Conservation (phyloP, 2,329 filamentous ascomycete genomes). For the Chaetothyriales sp. region DNA sequence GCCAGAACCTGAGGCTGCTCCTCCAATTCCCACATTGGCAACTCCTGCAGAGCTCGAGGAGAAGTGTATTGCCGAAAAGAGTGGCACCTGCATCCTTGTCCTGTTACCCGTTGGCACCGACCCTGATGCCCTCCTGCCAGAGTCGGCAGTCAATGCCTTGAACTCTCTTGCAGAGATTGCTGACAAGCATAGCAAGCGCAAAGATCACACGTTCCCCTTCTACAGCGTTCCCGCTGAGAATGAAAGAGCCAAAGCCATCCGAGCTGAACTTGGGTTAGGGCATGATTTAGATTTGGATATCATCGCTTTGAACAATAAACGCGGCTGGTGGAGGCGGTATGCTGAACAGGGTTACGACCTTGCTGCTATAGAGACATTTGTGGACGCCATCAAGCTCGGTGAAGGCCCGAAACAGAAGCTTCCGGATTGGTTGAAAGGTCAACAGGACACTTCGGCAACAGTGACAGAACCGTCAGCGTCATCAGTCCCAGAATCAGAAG, state of each 20-base stretch:
- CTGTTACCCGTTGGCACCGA: slow-evolving; percentile 47
- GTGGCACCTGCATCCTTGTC: slow-evolving; percentile 70
- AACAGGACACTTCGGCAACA: slow-evolving; percentile 14
- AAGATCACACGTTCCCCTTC: slow-evolving; percentile 67
- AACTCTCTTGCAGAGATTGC: slow-evolving; percentile 57
- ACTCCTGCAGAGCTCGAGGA: slow-evolving; percentile 51
- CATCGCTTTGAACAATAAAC: slow-evolving; percentile 70
- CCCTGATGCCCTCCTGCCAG: slow-evolving; percentile 34
- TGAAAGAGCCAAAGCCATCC: slow-evolving; percentile 41
- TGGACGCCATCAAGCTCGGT: slow-evolving; percentile 81
- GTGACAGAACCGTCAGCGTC: slow-evolving; percentile 3
- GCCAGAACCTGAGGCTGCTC: slow-evolving; percentile 43
- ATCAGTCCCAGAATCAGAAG: neutral
- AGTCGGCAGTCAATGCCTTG: slow-evolving; percentile 40
- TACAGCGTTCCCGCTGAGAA: slow-evolving; percentile 57
- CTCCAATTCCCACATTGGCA: slow-evolving; percentile 53
- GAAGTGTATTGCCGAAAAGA: slow-evolving; percentile 61
- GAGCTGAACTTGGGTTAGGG: slow-evolving; percentile 49
- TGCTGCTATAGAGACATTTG: slow-evolving; percentile 63
- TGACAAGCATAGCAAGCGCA: slow-evolving; percentile 55
- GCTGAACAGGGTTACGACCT: slow-evolving; percentile 40
- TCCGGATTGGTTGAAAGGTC: slow-evolving; percentile 46
- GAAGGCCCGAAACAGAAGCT: slow-evolving; percentile 69
- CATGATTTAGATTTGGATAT: slow-evolving; percentile 48
- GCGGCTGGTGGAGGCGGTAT: slow-evolving; percentile 74